phyloP scores from a whole-genome alignment of 2,329 filamentous ascomycete genomes.

The Xylaria sp. region DNA sequence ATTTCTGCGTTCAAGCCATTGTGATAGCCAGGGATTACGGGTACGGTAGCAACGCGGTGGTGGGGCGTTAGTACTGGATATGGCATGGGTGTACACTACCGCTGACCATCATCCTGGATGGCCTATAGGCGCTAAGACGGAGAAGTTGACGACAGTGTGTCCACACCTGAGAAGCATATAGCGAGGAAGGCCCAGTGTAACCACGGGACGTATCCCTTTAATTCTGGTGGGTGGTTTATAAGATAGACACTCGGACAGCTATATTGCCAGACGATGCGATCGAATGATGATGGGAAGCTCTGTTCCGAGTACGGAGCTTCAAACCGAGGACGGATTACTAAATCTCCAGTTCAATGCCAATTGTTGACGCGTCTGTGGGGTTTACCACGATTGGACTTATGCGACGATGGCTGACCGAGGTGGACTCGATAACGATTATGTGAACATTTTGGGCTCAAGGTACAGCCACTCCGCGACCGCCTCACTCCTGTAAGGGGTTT shows the following conservation, averaged over 20 bases:
- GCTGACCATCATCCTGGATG: slow-evolving; percentile 21
- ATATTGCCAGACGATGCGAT: slow-evolving; percentile 11
- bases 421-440: not conserved
- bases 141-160: slow-evolving; percentile 16
- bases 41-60: slow-evolving; percentile 13
- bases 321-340: not conserved
- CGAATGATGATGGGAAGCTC: not conserved
- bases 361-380: not conserved
- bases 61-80: slow-evolving; percentile 15
- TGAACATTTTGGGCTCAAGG: not conserved
- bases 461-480: not conserved
- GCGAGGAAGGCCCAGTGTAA: slow-evolving; percentile 23
- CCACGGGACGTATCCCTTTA: slow-evolving; percentile 26
- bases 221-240: not conserved
- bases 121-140: slow-evolving; percentile 23
- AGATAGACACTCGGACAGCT: not conserved
- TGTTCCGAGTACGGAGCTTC: not conserved
- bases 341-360: not conserved
- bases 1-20: slow-evolving; percentile 1
- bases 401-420: not conserved
- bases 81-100: slow-evolving; percentile 16
- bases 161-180: slow-evolving; percentile 15
- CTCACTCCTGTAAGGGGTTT: not conserved
- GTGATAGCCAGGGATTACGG: slow-evolving; percentile 17
- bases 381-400: not conserved